Conservation (phyloP, 768 basidiomycete genomes). For the Hypholoma sublateritium region DNA sequence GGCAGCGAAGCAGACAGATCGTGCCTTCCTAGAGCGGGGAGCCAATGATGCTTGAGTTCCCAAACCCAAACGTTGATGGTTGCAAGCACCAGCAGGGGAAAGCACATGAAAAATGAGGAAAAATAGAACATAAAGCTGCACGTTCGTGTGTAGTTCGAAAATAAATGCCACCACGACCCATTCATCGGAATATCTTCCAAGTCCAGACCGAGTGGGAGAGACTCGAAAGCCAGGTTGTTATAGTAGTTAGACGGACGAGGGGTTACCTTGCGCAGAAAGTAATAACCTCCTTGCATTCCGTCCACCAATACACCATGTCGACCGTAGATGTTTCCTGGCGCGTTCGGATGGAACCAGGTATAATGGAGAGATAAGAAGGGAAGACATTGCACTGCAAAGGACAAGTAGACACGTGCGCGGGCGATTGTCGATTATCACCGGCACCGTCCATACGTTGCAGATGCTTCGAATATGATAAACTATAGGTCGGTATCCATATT, state of each 20-base stretch:
- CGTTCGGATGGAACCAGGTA: not conserved
- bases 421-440: too few relatives aligned
- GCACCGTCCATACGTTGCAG: not conserved
- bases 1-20: too few relatives aligned
- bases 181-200: not conserved
- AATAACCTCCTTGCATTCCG: too few relatives aligned
- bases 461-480: conserved; percentile 1
- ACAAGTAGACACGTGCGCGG: not conserved
- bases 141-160: not conserved
- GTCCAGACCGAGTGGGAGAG: too few relatives aligned
- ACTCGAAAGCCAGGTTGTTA: too few relatives aligned
- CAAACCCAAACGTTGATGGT: not conserved
- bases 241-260: not conserved
- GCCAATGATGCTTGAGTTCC: too few relatives aligned
- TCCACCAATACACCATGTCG: too few relatives aligned
- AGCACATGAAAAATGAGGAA: not conserved
- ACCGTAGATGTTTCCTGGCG: too few relatives aligned
- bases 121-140: not conserved
- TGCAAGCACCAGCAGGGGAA: not conserved
- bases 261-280: too few relatives aligned
- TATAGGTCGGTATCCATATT: conserved; percentile 1
- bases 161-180: not conserved
- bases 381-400: not conserved
- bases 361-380: conserved; percentile 7
- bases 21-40: too few relatives aligned